Percentiles rank a stretch among this genome's conserved stretches.
Evolutionary conservation across 768 basidiomycete genomes (phyloP).

Genomic region (Macrocybe gigantea): DNA sequence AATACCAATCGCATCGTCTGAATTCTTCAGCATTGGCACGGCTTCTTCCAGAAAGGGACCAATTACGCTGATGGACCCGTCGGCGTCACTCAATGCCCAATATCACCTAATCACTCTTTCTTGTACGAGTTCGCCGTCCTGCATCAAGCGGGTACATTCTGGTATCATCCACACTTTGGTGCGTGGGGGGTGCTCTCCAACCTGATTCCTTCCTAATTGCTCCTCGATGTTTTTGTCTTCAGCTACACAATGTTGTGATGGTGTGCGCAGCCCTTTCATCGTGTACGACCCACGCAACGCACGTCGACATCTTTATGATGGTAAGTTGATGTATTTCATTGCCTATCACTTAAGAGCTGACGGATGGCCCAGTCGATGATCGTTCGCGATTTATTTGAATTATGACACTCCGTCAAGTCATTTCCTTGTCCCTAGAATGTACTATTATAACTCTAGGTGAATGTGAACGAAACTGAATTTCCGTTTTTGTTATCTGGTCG

Average conservation of each 20-base stretch:
- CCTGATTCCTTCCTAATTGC: not conserved
- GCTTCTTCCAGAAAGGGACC: constrained; percentile 23
- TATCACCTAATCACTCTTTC: constrained; percentile 24
- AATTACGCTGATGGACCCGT: constrained; percentile 26
- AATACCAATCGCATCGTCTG: not conserved
- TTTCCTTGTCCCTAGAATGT: not conserved
- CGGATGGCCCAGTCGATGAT: not conserved
- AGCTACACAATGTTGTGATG: constrained; percentile 15
- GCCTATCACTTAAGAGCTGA: constrained; percentile 15
- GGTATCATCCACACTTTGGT: constrained; percentile 13
- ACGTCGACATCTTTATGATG: constrained; percentile 2
- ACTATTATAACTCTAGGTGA: constrained; percentile 39
- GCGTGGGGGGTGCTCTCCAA: constrained; percentile 1
- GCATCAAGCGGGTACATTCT: constrained; percentile 24
- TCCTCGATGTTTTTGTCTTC: not conserved
- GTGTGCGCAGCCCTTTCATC: constrained; percentile 11
- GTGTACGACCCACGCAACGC: constrained; percentile 3
- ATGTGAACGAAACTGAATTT: constrained; percentile 22
- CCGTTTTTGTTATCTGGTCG: not conserved
- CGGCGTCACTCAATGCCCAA: constrained; percentile 30
- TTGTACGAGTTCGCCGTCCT: constrained; percentile 25
- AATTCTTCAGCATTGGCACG: constrained; percentile 25
- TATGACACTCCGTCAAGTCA: not conserved
- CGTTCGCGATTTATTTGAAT: not conserved
- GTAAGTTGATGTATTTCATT: not conserved